phyloP scores from a whole-genome alignment of 805 yeast species.

The Starmera pachycereana region DNA sequence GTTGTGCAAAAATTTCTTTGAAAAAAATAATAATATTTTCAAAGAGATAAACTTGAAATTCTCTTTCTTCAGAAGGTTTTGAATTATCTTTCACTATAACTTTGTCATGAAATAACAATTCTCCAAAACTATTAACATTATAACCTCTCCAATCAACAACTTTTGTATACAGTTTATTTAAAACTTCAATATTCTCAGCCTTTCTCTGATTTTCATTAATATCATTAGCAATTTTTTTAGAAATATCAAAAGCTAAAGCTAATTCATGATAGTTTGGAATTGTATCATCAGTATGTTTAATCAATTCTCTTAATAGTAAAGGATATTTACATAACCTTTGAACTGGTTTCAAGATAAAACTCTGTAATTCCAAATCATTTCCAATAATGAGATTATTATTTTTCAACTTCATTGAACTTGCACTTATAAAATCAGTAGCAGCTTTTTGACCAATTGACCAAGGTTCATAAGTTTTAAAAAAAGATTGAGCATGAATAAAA shows the following conservation, averaged over 20 bases:
- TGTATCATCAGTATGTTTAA: conserved; percentile 48
- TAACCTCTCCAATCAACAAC: conserved; percentile 93
- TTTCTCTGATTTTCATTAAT: conserved; percentile 92
- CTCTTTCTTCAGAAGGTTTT: conserved; percentile 55
- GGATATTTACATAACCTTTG: conserved; percentile 97
- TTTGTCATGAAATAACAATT: conserved; percentile 61
- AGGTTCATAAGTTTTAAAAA: conserved; percentile 83
- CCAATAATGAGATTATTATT: conserved; percentile 54
- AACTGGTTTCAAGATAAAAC: conserved; percentile 85
- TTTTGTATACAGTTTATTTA: conserved; percentile 58
- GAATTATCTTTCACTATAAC: conserved; percentile 56
- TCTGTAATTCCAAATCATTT: conserved; percentile 82
- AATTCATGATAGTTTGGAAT: conserved; percentile 58
- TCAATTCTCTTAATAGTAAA: conserved; percentile 60
- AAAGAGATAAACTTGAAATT: conserved; percentile 82
- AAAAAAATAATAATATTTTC: conserved; percentile 60
- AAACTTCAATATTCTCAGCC: conserved; percentile 71
- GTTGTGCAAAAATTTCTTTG: conserved; percentile 39
- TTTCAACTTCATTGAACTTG: conserved; percentile 45
- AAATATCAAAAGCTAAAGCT: conserved; percentile 54
- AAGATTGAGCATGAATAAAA: conserved; percentile 75
- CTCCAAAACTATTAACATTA: conserved; percentile 71
- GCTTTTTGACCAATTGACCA: conserved; percentile 89
- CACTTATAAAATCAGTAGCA: conserved; percentile 69
- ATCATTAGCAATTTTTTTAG: conserved; percentile 75